Evolutionary conservation across 164 flowering plant genomes (phyloP), one percentile per base, ranked within the genome.

Genomic region (Kingdonia uniflora): DNA sequence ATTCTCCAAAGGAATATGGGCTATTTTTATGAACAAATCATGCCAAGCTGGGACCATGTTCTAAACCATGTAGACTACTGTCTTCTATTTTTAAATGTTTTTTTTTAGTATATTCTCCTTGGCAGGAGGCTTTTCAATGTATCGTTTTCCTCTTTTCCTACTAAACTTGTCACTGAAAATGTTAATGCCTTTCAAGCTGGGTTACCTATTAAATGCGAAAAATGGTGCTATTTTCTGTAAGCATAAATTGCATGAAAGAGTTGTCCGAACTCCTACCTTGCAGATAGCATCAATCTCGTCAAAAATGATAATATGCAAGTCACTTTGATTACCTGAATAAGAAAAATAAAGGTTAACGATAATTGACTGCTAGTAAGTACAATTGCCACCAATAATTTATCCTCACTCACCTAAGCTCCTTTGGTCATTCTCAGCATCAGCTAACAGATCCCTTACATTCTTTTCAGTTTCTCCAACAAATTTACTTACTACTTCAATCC

Each of bases 271-370:
- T 35, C 69, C 11, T 63, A 81, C 87, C 87, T 80, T 80, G 62
- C 89, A 80, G 43, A 82, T 80, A 48, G 89, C 89, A 73, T 82
- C 85, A 67, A 82, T 82, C 68, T 82, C 89, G 73, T 82, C 89
- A 71, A 82, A 80, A 17, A 82, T 82, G 65, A 82, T 80, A 39
- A 82, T 81, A 72, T 82, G 89, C 75, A 80, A 55, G 19, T 74
- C 89, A 64, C 89, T 82, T 67, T 80, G 66, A 59, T 82, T 85
- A 59, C 84, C 87, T 81, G 65, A 58, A 59, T 57, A 59, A 46
- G 14, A 16, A 49, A 62, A 44, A 14, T 62, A 56, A 58, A 1
- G 16, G 33, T 51, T 52, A 6, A 42, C 8, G 59, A 40, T 11
- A 51, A 2, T n/a, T 49, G 54, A 17, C 42, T 2, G 47, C 25